These are phyloP conservation scores for Wickerhamiella siamensis DNA, from an alignment of 805 yeast genomes.

Conservation along the genomic window DNA sequence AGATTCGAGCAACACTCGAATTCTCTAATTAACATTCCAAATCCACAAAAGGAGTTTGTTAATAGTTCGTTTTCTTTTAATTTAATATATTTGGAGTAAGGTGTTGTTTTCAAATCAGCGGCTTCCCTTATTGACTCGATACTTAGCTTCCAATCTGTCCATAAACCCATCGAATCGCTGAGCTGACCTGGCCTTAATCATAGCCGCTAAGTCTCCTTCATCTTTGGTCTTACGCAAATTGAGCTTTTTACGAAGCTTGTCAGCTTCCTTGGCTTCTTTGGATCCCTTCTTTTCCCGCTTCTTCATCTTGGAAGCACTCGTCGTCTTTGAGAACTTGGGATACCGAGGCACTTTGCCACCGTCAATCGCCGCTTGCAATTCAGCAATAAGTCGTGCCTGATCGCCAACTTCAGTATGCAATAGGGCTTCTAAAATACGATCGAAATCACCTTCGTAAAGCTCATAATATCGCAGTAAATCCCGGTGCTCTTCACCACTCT, in stretches of 20 bases:
- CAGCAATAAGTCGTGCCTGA: slow-evolving; percentile 43
- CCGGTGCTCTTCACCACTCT: slow-evolving; percentile 26
- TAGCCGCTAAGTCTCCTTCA: slow-evolving; percentile 25
- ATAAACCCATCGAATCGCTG: slow-evolving; percentile 20
- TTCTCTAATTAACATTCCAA: too few relatives aligned
- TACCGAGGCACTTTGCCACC: slow-evolving; percentile 28
- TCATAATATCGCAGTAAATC: slow-evolving; percentile 52
- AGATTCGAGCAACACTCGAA: too few relatives aligned
- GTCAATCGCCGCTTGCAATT: slow-evolving; percentile 34
- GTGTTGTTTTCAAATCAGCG: too few relatives aligned
- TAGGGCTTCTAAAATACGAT: slow-evolving; percentile 54
- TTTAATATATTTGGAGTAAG: background rate
- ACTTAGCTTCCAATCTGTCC: slow-evolving; percentile 24
- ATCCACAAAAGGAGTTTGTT: too few relatives aligned
- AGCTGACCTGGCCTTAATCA: slow-evolving; percentile 24
- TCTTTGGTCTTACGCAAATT: slow-evolving; percentile 19
- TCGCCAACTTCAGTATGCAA: slow-evolving; percentile 60
- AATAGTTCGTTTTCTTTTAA: too few relatives aligned
- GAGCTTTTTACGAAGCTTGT: slow-evolving; percentile 42
- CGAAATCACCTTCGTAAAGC: slow-evolving; percentile 52
- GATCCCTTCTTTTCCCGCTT: slow-evolving; percentile 30
- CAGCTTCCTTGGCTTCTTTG: slow-evolving; percentile 35
- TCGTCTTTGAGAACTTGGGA: slow-evolving; percentile 35
- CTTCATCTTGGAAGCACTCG: slow-evolving; percentile 34
- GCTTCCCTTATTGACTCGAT: slow-evolving; percentile 5